Evolutionary conservation across 2,329 filamentous ascomycete genomes (phyloP).

Genomic region (Hyphodiscus sp.): DNA sequence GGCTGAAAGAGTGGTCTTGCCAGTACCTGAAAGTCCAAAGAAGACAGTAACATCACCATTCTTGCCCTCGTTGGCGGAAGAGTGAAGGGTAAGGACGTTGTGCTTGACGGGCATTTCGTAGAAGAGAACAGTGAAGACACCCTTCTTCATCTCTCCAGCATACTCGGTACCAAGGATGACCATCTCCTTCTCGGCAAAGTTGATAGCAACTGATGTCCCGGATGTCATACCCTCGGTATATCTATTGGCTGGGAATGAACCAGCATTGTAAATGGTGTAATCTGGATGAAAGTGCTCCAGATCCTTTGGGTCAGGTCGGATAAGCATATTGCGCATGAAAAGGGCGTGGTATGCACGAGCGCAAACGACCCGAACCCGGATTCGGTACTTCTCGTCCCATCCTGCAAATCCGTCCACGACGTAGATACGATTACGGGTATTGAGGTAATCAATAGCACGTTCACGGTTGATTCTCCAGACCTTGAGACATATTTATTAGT

Average conservation of each 20-base stretch:
- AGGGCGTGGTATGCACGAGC: conserved; percentile 98
- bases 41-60: conserved; percentile 96
- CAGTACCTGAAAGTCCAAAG: conserved; percentile 97
- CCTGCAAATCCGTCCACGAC: conserved; percentile 95
- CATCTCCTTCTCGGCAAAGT: conserved; percentile 99
- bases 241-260: conserved; percentile 96
- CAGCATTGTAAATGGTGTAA: conserved; percentile 99
- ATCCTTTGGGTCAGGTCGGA: conserved; percentile 84
- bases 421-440: conserved; percentile 98
- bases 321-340: conserved; percentile 99
- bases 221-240: conserved; percentile 99
- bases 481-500: conserved; percentile 41
- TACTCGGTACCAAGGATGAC: conserved; percentile 99
- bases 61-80: conserved; percentile 94
- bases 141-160: conserved; percentile 96
- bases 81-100: conserved; percentile 97
- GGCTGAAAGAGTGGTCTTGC: conserved; percentile 96
- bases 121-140: conserved; percentile 97
- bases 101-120: conserved; percentile 99
- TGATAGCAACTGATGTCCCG: conserved; percentile 94
- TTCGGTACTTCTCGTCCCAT: conserved; percentile 98
- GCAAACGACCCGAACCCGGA: conserved; percentile 95
- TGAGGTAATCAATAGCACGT: conserved; percentile 97
- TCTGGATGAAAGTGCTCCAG: conserved; percentile 97
- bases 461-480: conserved; percentile 99